These are phyloP conservation scores for Centella asiatica DNA, from an alignment of 129 eudicot genomes.

Conservation along the genomic window DNA sequence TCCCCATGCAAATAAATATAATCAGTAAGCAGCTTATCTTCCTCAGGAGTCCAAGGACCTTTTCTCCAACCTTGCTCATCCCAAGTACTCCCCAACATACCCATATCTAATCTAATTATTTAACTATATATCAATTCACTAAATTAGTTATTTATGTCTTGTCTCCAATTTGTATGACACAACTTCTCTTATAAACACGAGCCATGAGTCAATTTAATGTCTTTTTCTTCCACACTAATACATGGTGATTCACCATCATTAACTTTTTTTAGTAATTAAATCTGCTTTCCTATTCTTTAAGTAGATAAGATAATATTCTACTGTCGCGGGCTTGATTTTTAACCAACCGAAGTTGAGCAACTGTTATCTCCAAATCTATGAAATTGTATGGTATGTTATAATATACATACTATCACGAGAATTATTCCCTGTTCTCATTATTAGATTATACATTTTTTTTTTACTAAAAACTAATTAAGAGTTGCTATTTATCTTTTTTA, in stretches of 20 bases:
- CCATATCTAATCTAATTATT: neutral
- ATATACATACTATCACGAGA: no score
- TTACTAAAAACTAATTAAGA: no score
- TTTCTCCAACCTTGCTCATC: slow-evolving; percentile 66
- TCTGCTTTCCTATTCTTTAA: neutral
- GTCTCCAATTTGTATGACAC: slow-evolving; percentile 32
- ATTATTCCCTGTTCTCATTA: no score
- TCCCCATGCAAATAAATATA: slow-evolving; percentile 60
- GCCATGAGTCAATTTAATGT: slow-evolving; percentile 23
- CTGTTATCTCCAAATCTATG: slow-evolving; percentile 18
- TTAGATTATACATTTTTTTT: no score
- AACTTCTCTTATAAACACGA: slow-evolving; percentile 25
- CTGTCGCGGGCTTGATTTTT: slow-evolving; percentile 12
- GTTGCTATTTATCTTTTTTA: no score
- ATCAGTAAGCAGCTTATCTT: slow-evolving; percentile 55
- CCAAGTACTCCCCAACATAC: slow-evolving; percentile 16
- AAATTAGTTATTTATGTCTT: neutral
- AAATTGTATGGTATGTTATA: neutral
- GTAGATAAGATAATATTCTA: neutral
- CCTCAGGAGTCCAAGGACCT: slow-evolving; percentile 88
- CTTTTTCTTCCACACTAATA: slow-evolving; percentile 24
- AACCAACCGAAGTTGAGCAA: slow-evolving; percentile 13
- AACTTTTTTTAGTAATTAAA: slow-evolving; percentile 7
- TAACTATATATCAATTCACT: slow-evolving; percentile 6
- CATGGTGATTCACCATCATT: slow-evolving; percentile 37